Percentiles rank a stretch among this genome's conserved stretches.
Conservation (phyloP, 129 eudicot species). For the Helianthus tuberosus region DNA sequence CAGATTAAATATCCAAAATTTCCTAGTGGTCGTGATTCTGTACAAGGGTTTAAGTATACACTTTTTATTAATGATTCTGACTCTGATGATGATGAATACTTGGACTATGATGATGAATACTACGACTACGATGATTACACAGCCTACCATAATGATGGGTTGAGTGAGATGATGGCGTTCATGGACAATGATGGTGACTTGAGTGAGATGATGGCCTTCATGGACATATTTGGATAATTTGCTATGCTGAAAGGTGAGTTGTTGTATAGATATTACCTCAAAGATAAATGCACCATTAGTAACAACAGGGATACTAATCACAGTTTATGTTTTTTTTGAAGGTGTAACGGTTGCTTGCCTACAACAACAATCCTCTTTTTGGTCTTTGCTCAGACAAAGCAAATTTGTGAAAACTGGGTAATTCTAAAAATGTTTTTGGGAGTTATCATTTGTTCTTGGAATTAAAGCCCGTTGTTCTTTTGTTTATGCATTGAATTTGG, state of each 20-base stretch:
- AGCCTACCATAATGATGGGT: neutral
- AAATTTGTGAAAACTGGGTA: neutral
- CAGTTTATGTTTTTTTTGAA: neutral
- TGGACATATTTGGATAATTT: neutral
- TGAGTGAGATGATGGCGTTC: slow-evolving; percentile 9
- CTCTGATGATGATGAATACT: neutral
- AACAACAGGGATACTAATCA: neutral
- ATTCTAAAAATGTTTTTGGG: slow-evolving; percentile 3
- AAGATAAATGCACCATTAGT: neutral
- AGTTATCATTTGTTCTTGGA: neutral
- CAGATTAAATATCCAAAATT: neutral
- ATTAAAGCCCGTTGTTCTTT: neutral
- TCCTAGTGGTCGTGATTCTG: neutral
- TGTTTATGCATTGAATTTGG: no score
- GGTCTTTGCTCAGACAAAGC: no score
- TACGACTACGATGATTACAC: neutral
- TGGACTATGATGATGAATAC: neutral
- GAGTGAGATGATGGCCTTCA: slow-evolving; percentile 9
- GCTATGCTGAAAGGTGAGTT: slow-evolving; percentile 2
- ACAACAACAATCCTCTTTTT: neutral
- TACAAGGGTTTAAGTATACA: neutral
- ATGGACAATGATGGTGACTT: neutral
- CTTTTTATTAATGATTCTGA: neutral
- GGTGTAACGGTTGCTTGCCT: neutral
- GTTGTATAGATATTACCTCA: neutral